Conservation (phyloP, 768 basidiomycete genomes). For the Leccinum obscurum region DNA sequence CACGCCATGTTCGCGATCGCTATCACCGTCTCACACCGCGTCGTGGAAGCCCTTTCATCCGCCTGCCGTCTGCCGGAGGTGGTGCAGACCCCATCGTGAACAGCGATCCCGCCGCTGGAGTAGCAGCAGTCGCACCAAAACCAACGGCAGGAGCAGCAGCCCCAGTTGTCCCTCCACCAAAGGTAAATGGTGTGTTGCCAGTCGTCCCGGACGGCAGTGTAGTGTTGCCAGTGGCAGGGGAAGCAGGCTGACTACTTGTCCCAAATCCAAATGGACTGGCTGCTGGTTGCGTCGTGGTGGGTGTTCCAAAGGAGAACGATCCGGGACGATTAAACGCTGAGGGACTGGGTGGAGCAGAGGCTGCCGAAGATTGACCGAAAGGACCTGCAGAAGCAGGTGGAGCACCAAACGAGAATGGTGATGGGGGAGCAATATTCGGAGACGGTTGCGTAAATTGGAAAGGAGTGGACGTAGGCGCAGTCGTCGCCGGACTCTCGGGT, state of each 20-base stretch:
- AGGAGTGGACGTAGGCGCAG: constrained; percentile 38
- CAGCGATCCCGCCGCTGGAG: constrained; percentile 34
- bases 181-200: constrained; percentile 33
- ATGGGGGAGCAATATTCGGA: constrained; percentile 34
- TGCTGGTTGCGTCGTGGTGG: constrained; percentile 37
- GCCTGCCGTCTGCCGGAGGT: constrained; percentile 39
- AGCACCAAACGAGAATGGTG: constrained; percentile 49
- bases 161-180: constrained; percentile 36
- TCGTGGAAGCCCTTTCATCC: constrained; percentile 58
- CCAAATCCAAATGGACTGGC: constrained; percentile 51
- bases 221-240: constrained; percentile 47
- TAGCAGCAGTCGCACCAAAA: constrained; percentile 44
- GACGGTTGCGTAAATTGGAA: constrained; percentile 52
- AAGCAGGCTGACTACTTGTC: constrained; percentile 53
- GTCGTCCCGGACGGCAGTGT: constrained; percentile 33
- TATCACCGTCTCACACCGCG: constrained; percentile 33
- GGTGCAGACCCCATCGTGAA: constrained; percentile 66
- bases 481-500: constrained; percentile 38
- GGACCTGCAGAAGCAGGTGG: constrained; percentile 35
- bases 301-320: constrained; percentile 48
- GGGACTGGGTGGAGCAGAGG: constrained; percentile 57
- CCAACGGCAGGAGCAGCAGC: constrained; percentile 36
- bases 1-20: constrained; percentile 9
- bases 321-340: constrained; percentile 52
- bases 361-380: constrained; percentile 43